Evolutionary conservation across 2,329 filamentous ascomycete species (phyloP).

Genomic region (Pseudogymnoascus sp.): DNA sequence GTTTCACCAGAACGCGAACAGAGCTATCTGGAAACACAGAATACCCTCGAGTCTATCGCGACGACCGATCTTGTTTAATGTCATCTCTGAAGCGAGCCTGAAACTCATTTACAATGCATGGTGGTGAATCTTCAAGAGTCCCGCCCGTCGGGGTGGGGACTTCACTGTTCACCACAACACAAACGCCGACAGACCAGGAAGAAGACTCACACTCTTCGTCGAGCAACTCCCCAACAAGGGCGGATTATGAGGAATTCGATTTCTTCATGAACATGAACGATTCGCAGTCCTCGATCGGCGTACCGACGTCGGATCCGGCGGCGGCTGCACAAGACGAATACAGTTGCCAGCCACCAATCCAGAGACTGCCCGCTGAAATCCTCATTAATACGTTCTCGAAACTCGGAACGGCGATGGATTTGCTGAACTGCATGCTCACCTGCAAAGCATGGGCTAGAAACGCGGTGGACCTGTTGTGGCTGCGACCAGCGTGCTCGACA

Average conservation of each 20-base stretch:
- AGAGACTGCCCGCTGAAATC: conserved; percentile 83
- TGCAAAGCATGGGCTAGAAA: conserved; percentile 90
- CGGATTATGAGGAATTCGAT: conserved; percentile 85
- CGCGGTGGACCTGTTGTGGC: conserved; percentile 88
- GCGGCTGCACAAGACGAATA: conserved; percentile 58
- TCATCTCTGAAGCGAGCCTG: not conserved
- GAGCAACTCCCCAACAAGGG: conserved; percentile 64
- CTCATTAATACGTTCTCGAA: conserved; percentile 88
- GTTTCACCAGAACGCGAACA: not conserved
- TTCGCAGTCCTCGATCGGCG: conserved; percentile 82
- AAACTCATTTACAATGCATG: conserved; percentile 1
- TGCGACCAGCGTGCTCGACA: conserved; percentile 80
- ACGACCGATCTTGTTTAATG: conserved; percentile 5
- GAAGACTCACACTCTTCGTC: conserved; percentile 37
- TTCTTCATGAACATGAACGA: conserved; percentile 86
- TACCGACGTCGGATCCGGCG: conserved; percentile 68
- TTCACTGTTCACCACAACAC: not conserved
- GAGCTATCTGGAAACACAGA: not conserved
- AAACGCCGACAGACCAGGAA: conserved; percentile 18
- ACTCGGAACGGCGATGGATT: conserved; percentile 64
- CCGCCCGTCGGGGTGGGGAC: not conserved
- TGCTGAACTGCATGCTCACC: conserved; percentile 86
- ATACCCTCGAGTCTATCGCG: conserved; percentile 1
- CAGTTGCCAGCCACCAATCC: conserved; percentile 63
- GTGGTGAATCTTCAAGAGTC: not conserved